A percentile compares a stretch with the other conserved stretches of the same genome.
Conservation (phyloP, 2,329 filamentous ascomycete genomes). For the Colletotrichum acutatum region DNA sequence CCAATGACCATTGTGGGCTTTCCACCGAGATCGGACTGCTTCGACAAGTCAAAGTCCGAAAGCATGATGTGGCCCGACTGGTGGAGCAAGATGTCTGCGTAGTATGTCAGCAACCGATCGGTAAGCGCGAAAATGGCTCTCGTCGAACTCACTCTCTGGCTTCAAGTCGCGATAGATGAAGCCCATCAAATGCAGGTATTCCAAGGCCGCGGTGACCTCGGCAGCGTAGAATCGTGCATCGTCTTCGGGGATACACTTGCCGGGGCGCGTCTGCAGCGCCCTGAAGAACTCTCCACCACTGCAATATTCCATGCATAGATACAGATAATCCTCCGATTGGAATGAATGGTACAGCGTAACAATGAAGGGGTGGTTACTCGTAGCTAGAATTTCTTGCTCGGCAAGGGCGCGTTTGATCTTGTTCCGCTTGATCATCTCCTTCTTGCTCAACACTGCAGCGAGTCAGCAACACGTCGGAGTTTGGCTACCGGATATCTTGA, state of each 20-base stretch:
- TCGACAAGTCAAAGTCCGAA: conserved; percentile 97
- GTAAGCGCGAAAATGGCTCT: conserved; percentile 5
- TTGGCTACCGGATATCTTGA: neutral
- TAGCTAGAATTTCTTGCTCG: conserved; percentile 97
- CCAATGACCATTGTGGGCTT: conserved; percentile 98
- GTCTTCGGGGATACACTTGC: conserved; percentile 97
- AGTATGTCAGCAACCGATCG: conserved; percentile 28
- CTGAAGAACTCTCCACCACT: conserved; percentile 98
- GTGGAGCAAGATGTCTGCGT: conserved; percentile 90
- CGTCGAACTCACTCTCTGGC: conserved; percentile 83
- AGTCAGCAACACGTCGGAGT: conserved; percentile 47
- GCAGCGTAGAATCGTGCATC: conserved; percentile 97
- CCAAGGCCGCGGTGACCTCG: conserved; percentile 94
- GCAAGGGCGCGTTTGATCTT: conserved; percentile 99
- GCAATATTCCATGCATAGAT: conserved; percentile 99
- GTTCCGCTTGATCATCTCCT: conserved; percentile 99
- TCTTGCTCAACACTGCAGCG: conserved; percentile 89
- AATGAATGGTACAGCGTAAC: conserved; percentile 99
- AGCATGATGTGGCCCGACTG: conserved; percentile 99
- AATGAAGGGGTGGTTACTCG: conserved; percentile 99
- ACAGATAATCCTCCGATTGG: conserved; percentile 98
- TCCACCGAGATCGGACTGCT: conserved; percentile 95
- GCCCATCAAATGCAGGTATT: conserved; percentile 98
- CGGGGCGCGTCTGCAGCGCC: conserved; percentile 93
- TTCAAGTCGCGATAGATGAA: conserved; percentile 99